These are phyloP conservation scores for Tillandsia leiboldiana DNA, from an alignment of 176 grass and related monocot genomes.

Conservation along the genomic window DNA sequence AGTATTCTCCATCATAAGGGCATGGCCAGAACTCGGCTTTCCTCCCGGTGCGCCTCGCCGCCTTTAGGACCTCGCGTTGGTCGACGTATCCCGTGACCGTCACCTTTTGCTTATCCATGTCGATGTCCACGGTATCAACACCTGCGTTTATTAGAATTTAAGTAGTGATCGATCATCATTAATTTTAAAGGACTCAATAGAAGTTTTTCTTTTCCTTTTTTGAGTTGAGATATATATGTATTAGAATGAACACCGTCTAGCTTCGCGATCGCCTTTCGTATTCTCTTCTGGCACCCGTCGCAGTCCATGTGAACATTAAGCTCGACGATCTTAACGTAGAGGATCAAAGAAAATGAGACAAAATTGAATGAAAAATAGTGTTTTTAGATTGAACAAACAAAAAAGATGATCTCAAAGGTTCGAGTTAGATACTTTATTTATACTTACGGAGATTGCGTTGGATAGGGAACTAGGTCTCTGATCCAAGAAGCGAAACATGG, in stretches of 20 bases:
- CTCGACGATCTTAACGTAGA: conserved; percentile 49
- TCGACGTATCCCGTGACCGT: conserved; percentile 71
- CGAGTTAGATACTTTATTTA: neutral
- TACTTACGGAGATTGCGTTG: conserved; percentile 63
- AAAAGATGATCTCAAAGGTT: neutral
- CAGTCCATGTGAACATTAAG: conserved; percentile 91
- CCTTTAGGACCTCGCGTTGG: conserved; percentile 49
- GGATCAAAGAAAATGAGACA: neutral
- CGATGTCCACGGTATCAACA: conserved; percentile 54
- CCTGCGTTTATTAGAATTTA: conserved; percentile 19
- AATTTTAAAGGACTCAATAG: neutral
- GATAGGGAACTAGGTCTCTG: conserved; percentile 31
- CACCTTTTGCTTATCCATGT: conserved; percentile 86
- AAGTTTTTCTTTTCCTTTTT: neutral
- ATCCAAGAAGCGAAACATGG: conserved; percentile 39
- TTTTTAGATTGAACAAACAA: conserved; percentile 3
- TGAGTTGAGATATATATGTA: too few relatives aligned
- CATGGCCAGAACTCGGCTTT: conserved; percentile 83
- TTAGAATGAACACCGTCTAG: conserved; percentile 41
- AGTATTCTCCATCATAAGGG: conserved; percentile 65
- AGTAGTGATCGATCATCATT: conserved; percentile 17
- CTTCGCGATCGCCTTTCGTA: conserved; percentile 54
- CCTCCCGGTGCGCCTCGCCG: conserved; percentile 58
- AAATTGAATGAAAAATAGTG: neutral
- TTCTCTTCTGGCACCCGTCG: conserved; percentile 61